Evolutionary conservation across 208 protist genomes (phyloP), one percentile per base, ranked within the genome.

Genomic region (Novymonas esmeraldas): DNA sequence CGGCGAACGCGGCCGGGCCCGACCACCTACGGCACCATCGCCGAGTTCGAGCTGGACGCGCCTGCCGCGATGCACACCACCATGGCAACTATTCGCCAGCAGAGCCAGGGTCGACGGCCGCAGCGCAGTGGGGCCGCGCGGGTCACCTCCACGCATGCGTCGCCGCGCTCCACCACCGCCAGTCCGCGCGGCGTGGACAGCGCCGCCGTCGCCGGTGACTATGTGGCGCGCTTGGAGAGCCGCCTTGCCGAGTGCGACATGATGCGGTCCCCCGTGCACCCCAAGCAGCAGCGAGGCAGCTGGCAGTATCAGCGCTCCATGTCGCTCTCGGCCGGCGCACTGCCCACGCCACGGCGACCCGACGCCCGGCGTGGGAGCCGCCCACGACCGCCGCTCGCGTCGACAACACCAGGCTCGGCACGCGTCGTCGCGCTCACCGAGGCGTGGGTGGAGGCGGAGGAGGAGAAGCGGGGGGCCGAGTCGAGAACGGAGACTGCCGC

Each of bases 31-130:
- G 36, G 44, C 22, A 64, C 18, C 4, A 24, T 59, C 11, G 41
- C 54, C 11, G 34, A 45, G 28, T 70, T 76, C 49, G 49, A 76
- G 14, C 6, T 76, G 22, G 18, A 64, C 13, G 45, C 46, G 3
- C 48, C 61, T 0, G 38, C 51, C 28, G 44, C 28, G 0, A 42
- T 76, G 26, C 48, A 41, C 7, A 20, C 34, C 16, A 18, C 64
- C 5, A 38, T 76, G 11, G 24, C 42, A 1, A 24, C n/a, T 0
- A 42, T 22, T 18, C 44, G 28, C n/a, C 29, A 54, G 16, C 39
- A 36, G 41, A 29, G n/a, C 44, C 31, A 14, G 14, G 11, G 16
- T 13, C 24, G 29, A 0, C 26, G 28, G 44, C 44, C 24, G 22
- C 18, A 16, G 28, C 28, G 44, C 31, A 28, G 4, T 14, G 20